Conservation (phyloP, 495 filamentous ascomycete genomes). For the Annulohypoxylon nitens region DNA sequence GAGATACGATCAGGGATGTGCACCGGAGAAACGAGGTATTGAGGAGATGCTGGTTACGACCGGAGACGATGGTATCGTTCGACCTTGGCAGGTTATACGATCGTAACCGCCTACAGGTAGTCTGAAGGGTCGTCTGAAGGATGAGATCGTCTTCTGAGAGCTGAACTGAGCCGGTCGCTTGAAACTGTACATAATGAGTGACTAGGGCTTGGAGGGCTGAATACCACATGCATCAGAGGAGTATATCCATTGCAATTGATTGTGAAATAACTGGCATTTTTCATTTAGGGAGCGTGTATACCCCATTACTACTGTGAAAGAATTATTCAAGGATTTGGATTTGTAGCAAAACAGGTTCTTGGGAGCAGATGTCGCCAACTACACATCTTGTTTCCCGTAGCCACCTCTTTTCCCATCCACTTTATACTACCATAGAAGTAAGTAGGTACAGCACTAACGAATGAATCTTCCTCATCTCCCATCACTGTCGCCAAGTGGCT, state of each 20-base stretch:
- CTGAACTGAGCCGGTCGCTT: not conserved
- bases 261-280: conserved; percentile 13
- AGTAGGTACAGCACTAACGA: conserved; percentile 3
- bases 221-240: not conserved
- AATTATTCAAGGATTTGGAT: conserved; percentile 33
- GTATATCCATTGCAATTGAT: not conserved
- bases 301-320: conserved; percentile 3
- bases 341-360: conserved; percentile 2
- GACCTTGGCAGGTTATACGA: conserved; percentile 71
- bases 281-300: conserved; percentile 16
- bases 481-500: not conserved
- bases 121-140: not conserved
- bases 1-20: conserved; percentile 64
- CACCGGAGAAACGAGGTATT: conserved; percentile 59
- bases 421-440: not conserved
- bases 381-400: not conserved
- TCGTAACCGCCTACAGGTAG: conserved; percentile 7
- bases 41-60: conserved; percentile 85
- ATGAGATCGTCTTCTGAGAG: not conserved
- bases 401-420: not conserved
- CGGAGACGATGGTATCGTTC: conserved; percentile 83
- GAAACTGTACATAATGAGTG: conserved; percentile 30
- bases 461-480: not conserved
- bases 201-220: not conserved
- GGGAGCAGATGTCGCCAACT: not conserved